Base-by-base conservation (phyloP, 495 filamentous ascomycete species). In the Penicilliopsis zonata region DNA sequence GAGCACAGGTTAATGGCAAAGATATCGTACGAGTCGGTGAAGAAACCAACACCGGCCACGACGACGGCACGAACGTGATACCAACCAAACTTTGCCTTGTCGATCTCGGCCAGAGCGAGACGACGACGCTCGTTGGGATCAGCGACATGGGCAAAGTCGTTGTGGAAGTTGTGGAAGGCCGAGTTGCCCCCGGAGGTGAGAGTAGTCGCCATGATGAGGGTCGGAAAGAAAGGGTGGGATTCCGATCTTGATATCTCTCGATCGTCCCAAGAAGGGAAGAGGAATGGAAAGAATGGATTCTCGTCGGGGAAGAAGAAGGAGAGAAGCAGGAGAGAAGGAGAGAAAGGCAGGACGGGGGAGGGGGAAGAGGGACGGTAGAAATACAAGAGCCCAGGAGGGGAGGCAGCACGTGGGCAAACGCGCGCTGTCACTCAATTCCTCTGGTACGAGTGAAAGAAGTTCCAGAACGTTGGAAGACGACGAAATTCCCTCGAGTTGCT, bases 31-130 rank as follows among this genome's bases (percentile, higher is more conserved):
- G 76, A 75, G 49, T 85, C 82, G 18, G 81, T 82, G 57, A 88
- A 86, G 70, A 88, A 86, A 37, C 82, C 82, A 30, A 82, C 72
- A 44, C 82, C 83, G n/a, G 82, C 80, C 5, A 90, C 81, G 17
- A 83, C 59, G 15, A 80, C 62, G 26, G 81, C 80, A 18, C 80
- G 74, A 8, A 78, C 69, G 52, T 86, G 82, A 49, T 80, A 79
- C 74, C 80, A 82, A 40, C 82, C 78, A 38, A 87, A 86, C 4
- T 72, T 72, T 18, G 81, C 80, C 44, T 80, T 79, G 52, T 88
- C 82, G 35, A 88, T 83, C 46, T 82, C 70, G 8, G 76, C 77
- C 22, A 88, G 70, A 18, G 82, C 82, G 24, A 76, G 71, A 35
- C 82, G 72, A 38, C 82, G 69, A 24, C 79, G 70, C 49, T 85